Evolutionary conservation across 257 asterid genomes (phyloP).

Genomic region (Salvia hispanica): DNA sequence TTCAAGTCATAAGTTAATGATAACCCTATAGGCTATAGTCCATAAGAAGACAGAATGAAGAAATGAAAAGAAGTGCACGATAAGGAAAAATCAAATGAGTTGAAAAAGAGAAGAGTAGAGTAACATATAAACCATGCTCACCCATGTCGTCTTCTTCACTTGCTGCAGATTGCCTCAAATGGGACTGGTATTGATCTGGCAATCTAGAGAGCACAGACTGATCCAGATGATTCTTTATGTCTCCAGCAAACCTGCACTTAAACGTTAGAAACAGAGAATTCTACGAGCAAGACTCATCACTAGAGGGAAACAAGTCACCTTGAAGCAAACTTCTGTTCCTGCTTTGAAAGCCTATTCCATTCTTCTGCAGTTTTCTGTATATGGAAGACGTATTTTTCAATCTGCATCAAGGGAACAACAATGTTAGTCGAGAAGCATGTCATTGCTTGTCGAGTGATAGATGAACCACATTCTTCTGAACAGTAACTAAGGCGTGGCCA

Average conservation of each 20-base stretch:
- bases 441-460: neutral
- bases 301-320: slow-evolving; percentile 45
- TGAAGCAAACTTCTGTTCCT: slow-evolving; percentile 63
- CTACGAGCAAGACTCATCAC: slow-evolving; percentile 4
- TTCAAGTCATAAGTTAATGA: too few species aligned
- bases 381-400: slow-evolving; percentile 71
- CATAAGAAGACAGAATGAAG: too few species aligned
- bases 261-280: slow-evolving; percentile 21
- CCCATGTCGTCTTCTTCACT: slow-evolving; percentile 96
- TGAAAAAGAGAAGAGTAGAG: neutral
- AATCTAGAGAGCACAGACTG: slow-evolving; percentile 56
- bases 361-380: slow-evolving; percentile 56
- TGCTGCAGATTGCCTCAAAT: slow-evolving; percentile 61
- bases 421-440: slow-evolving; percentile 10
- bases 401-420: slow-evolving; percentile 47
- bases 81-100: neutral
- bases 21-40: neutral
- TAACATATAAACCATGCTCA: slow-evolving; percentile 38
- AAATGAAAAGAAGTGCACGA: neutral
- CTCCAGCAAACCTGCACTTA: slow-evolving; percentile 58
- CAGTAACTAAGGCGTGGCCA: slow-evolving; percentile 2
- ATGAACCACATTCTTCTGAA: neutral
- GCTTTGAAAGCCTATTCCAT: slow-evolving; percentile 68
- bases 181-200: too few species aligned
- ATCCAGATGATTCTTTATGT: slow-evolving; percentile 63